Evolutionary conservation across 352 stramenopile genomes (phyloP), one percentile per base, ranked within the genome.

Genomic region (Pythium folliculosum): DNA sequence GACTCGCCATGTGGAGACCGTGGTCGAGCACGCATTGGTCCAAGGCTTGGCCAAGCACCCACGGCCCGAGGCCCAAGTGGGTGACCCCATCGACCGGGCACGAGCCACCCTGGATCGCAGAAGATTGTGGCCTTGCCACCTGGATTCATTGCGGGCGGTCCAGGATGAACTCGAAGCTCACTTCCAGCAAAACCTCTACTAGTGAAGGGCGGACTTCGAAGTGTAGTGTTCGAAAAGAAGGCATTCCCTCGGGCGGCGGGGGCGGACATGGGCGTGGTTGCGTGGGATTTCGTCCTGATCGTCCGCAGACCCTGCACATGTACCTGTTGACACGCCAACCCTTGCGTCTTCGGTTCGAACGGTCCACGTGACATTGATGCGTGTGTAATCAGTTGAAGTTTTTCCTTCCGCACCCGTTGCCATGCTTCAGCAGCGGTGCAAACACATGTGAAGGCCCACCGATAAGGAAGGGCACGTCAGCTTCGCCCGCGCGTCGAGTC

Each of bases 301-400:
- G n/a, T n/a, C n/a, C n/a, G n/a, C n/a, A n/a, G n/a, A n/a, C n/a
- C n/a, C n/a, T n/a, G n/a, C n/a, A n/a, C n/a, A n/a, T n/a, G n/a
- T n/a, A n/a, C n/a, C n/a, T n/a, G 35, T 40, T 12, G 35, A 32
- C 27, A 32, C 5, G 27, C 27, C 27, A 32, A 32, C 5, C 27
- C 3, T 32, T 2, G 27, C 27, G 5, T 32, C 27, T 32, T 32
- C 44, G n/a, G 23, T 55, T 55, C 48, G 48, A 55, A 55, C 23
- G 5, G 8, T n/a, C 48, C 48, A 37, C 48, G 48, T 55, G 22
- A 19, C 48, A 55, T 27, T 25, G 44, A 50, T 50, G 37, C 10
- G 37, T 43, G 37, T 43, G 37, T 43, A 32, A 55, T 55, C 48
- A 55, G 48, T 55, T 55, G 48, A 8, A 37, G 48, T 38, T 55